Conservation (phyloP, 2,329 filamentous ascomycete genomes). For the Fusarium cyanostomum region DNA sequence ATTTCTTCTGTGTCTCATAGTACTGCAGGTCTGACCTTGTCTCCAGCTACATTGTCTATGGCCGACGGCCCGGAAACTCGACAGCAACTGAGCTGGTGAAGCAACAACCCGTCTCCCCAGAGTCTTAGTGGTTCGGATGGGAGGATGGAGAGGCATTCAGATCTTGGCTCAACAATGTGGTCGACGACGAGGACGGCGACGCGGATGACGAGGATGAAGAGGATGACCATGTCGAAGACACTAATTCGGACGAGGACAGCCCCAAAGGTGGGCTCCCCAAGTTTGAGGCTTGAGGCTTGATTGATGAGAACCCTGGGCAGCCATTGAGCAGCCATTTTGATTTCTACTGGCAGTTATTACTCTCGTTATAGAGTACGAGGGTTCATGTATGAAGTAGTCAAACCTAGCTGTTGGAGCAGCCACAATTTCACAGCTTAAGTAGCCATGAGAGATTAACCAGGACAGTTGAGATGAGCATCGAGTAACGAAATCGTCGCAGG, state of each 20-base stretch:
- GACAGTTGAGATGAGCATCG: too few relatives aligned
- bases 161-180: background rate
- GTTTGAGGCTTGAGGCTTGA: background rate
- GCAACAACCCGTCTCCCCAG: background rate
- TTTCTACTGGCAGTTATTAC: too few relatives aligned
- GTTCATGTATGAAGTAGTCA: too few relatives aligned
- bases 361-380: too few relatives aligned
- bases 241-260: background rate
- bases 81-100: background rate
- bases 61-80: slow-evolving; percentile 4
- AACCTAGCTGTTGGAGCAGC: too few relatives aligned
- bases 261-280: background rate
- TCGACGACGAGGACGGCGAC: background rate
- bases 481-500: too few relatives aligned
- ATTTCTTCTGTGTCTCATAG: background rate
- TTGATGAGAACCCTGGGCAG: too few relatives aligned
- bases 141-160: background rate
- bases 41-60: slow-evolving; percentile 24
- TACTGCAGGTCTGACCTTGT: background rate
- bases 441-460: too few relatives aligned
- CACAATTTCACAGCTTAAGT: too few relatives aligned
- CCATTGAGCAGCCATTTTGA: too few relatives aligned
- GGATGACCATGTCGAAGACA: background rate
- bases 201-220: background rate
- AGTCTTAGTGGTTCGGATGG: background rate